Evolutionary conservation across 345 rosid genomes (phyloP).

Genomic region (Salix suchowensis): DNA sequence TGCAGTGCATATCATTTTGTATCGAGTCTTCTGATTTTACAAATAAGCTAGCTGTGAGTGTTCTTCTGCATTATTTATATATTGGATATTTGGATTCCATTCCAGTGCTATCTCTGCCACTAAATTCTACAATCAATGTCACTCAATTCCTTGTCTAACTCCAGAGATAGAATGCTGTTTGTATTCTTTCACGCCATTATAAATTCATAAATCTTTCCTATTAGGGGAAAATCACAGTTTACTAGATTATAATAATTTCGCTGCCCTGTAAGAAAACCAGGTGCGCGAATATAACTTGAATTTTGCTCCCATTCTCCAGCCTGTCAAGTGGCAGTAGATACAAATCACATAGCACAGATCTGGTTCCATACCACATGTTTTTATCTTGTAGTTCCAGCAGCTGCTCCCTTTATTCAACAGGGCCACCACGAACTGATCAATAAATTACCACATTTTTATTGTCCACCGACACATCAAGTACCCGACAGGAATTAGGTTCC

Average conservation of each 20-base stretch:
- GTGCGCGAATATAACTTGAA: constrained; percentile 25
- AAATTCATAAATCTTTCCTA: background rate
- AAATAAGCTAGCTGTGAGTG: background rate
- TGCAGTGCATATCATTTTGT: background rate
- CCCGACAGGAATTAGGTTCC: constrained; percentile 1
- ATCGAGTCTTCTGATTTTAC: background rate
- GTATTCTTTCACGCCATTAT: background rate
- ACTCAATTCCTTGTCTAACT: background rate
- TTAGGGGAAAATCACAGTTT: background rate
- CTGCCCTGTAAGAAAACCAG: background rate
- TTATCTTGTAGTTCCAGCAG: background rate
- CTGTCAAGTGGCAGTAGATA: constrained; percentile 14
- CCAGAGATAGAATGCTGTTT: background rate
- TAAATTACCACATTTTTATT: constrained; percentile 12
- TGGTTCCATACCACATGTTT: constrained; percentile 2
- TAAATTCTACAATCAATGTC: background rate
- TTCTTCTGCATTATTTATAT: background rate
- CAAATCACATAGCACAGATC: constrained; percentile 15
- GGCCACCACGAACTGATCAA: constrained; percentile 2
- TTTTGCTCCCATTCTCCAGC: constrained; percentile 15
- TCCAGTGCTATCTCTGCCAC: background rate
- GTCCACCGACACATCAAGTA: constrained; percentile 31
- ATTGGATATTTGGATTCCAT: background rate
- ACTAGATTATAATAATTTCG: background rate
- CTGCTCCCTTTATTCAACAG: background rate